Conservation (phyloP, 805 yeast species). For the Debaryomyces maramus region DNA sequence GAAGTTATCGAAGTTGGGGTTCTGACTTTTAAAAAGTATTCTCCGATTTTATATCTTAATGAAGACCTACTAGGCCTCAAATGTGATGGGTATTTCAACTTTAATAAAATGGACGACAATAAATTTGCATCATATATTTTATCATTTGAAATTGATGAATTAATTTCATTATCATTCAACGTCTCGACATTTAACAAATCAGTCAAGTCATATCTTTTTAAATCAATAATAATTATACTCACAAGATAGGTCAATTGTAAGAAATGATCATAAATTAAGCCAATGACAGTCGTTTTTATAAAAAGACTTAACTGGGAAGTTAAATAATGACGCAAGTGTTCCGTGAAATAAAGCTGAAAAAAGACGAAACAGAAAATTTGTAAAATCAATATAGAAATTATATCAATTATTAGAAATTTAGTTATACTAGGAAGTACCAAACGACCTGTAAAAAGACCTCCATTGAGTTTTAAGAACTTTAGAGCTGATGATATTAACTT, state of each 20-base stretch:
- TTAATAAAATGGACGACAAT: conserved; percentile 24
- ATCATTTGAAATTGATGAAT: conserved; percentile 6
- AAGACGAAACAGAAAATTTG: background rate
- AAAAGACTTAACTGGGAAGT: conserved; percentile 1
- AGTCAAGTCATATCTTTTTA: conserved; percentile 59
- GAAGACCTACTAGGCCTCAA: conserved; percentile 19
- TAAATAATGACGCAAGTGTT: background rate
- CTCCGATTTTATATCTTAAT: conserved; percentile 31
- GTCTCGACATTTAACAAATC: conserved; percentile 40
- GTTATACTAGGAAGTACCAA: background rate
- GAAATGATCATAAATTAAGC: conserved; percentile 57
- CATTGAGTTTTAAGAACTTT: background rate
- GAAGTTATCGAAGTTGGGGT: conserved; percentile 38
- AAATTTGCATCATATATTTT: conserved; percentile 27
- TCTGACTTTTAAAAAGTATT: conserved; percentile 30
- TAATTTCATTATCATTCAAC: background rate
- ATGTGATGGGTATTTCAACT: conserved; percentile 11
- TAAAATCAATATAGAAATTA: conserved; percentile 6
- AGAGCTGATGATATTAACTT: background rate
- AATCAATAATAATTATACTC: conserved; percentile 66
- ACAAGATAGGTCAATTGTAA: conserved; percentile 65
- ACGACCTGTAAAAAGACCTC: background rate
- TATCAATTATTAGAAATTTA: background rate
- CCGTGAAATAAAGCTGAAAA: background rate
- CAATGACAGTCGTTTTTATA: conserved; percentile 29